Evolutionary conservation across 2,329 filamentous ascomycete genomes (phyloP), one percentile per base, ranked within the genome.

Genomic region (Aspergillus awamori): DNA sequence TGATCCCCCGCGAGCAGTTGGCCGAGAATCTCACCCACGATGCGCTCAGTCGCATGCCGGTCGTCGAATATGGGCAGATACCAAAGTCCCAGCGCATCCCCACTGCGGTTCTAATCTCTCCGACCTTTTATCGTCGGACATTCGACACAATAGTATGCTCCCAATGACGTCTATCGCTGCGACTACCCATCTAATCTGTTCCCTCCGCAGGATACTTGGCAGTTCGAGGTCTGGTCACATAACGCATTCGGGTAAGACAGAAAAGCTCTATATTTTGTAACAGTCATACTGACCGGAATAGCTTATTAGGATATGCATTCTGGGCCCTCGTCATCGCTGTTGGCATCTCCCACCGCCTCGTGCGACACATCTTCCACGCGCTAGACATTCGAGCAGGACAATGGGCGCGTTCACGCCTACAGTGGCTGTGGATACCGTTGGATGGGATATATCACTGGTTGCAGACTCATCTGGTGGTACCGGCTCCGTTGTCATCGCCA

Each of bases 401-500:
- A 61, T 20, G 17, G 13, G 38, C 30, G 43, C 52, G 48, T 30
- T 17, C n/a, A 17, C 24, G 17, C 1, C 58, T 26, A 53, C 49
- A 57, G 33, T 49, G 10, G 36, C 57, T 54, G 49, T 53, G 33
- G 33, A 53, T 22, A 20, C 60, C 59, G 8, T 55, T 65, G 20
- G 45, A 59, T 11, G 43, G 36, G 15, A 26, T 63, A 8, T 64
- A 71, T 57, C 67, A 74, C 36, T 79, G 75, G 74, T 22, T 77
- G 3, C 66, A 75, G 24, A 74, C 71, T 2, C 68, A 80, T 65
- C 51, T 84, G 8, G 73, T 80, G 8, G 69, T 80, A 8, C 79
- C 82, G 4, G 75, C 79, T 1, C 74, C 80, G 0, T 76, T 82
- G 39, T 75, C 77, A 24, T 71, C 76, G 13, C 77, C 77, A 43